Evolutionary conservation across 139 green algal species (phyloP).

Genomic region (Eudorina sp.): DNA sequence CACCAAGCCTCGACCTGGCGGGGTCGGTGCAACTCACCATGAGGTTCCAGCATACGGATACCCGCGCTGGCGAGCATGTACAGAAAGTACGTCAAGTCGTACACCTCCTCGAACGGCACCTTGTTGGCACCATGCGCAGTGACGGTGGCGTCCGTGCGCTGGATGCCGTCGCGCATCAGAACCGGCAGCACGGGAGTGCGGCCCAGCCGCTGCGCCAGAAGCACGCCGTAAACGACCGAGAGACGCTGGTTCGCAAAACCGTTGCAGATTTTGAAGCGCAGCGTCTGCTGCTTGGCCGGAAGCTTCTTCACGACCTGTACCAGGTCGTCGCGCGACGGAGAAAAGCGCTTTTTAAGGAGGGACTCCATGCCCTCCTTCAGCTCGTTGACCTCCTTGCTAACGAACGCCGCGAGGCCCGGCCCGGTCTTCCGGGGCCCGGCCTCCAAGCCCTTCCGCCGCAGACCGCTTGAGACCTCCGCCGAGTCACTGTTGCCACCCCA

Average conservation of each 20-base stretch:
- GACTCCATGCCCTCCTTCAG: conserved; percentile 7
- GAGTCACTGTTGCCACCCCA: neutral
- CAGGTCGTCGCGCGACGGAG: neutral
- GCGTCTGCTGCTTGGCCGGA: conserved; percentile 24
- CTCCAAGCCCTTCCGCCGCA: neutral
- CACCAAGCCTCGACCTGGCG: too few species aligned
- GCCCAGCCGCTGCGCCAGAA: conserved; percentile 51
- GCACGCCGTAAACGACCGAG: conserved; percentile 56
- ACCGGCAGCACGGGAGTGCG: conserved; percentile 57
- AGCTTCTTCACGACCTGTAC: neutral
- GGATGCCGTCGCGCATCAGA: conserved; percentile 56
- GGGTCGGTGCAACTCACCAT: conserved; percentile 20
- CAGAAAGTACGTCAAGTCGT: conserved; percentile 42
- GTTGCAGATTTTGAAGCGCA: conserved; percentile 64
- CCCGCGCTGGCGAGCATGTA: conserved; percentile 14
- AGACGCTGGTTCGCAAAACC: conserved; percentile 70
- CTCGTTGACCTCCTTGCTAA: neutral
- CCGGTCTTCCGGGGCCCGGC: neutral
- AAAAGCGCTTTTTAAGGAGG: neutral
- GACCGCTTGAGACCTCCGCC: neutral
- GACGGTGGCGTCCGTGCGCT: neutral
- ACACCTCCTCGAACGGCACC: conserved; percentile 25
- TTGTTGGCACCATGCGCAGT: conserved; percentile 2
- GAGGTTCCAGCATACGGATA: conserved; percentile 27
- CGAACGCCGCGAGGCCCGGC: neutral